Evolutionary conservation across 2,329 filamentous ascomycete genomes (phyloP).

Genomic region (Claviceps sp.): DNA sequence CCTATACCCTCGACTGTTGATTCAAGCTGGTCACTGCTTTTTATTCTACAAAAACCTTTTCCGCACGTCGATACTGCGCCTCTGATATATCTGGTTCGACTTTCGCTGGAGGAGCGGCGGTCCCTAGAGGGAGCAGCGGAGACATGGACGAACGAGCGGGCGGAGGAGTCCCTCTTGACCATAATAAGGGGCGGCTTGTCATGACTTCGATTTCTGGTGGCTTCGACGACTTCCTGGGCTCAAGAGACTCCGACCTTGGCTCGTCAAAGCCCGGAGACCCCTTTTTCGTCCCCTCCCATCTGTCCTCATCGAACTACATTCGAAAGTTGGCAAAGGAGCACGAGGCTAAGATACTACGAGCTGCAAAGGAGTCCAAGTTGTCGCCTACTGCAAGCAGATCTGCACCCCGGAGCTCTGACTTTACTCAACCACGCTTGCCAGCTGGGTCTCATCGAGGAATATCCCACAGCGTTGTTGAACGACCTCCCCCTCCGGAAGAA

Average conservation of each 20-base stretch:
- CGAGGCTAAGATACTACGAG: slow-evolving; percentile 39
- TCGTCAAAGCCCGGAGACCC: slow-evolving; percentile 17
- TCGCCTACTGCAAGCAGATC: slow-evolving; percentile 14
- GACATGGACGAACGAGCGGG: slow-evolving; percentile 22
- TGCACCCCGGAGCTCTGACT: slow-evolving; percentile 39
- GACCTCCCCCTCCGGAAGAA: slow-evolving; percentile 46
- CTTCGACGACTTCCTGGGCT: slow-evolving; percentile 35
- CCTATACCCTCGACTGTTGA: slow-evolving; percentile 23
- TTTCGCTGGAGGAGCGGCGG: slow-evolving; percentile 3
- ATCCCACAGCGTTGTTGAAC: slow-evolving; percentile 75
- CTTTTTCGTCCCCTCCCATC: slow-evolving; percentile 78
- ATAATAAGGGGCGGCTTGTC: slow-evolving; percentile 20
- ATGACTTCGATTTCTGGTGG: slow-evolving; percentile 32
- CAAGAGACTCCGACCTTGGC: slow-evolving; percentile 15
- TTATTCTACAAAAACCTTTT: slow-evolving; percentile 25
- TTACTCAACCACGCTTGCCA: slow-evolving; percentile 27
- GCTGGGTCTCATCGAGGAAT: slow-evolving; percentile 57
- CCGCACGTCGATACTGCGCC: slow-evolving; percentile 13
- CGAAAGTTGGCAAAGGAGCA: slow-evolving; percentile 60
- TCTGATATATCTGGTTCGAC: slow-evolving; percentile 6
- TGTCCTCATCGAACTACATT: slow-evolving; percentile 65
- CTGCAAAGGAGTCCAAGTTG: slow-evolving; percentile 30
- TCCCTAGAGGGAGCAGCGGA: slow-evolving; percentile 4
- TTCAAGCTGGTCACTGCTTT: slow-evolving; percentile 24
- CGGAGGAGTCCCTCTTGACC: slow-evolving; percentile 10